These are phyloP conservation scores for Iris pallida DNA, from an alignment of 116 monocot genomes.

Conservation along the genomic window DNA sequence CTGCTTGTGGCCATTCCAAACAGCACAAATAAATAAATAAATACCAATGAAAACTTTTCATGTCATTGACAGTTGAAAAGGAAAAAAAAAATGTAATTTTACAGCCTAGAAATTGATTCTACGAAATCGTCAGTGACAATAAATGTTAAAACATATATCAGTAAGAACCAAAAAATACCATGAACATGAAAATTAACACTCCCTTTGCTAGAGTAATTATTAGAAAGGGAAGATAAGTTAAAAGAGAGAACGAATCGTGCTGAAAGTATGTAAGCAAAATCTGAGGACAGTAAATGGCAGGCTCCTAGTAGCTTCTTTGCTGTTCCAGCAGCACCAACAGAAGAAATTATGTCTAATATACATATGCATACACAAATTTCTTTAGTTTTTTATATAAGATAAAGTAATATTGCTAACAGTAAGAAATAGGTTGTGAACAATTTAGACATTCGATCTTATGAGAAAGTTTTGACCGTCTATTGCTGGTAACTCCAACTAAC, in stretches of 20 bases:
- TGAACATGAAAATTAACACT: background rate
- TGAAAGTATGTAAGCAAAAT: background rate
- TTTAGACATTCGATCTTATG: no score
- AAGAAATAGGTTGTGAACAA: no score
- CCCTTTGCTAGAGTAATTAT: background rate
- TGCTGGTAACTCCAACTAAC: no score
- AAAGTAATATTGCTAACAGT: no score
- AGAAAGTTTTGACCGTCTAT: no score
- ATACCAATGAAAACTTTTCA: background rate
- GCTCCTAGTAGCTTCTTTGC: no score
- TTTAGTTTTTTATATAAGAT: no score
- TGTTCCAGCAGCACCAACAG: no score
- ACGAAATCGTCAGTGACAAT: background rate
- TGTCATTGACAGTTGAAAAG: background rate
- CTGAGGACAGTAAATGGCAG: no score
- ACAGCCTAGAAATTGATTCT: background rate
- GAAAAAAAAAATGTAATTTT: background rate
- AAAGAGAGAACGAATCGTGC: background rate
- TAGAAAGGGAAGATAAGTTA: background rate
- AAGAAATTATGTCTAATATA: no score
- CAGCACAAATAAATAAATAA: background rate
- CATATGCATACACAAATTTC: no score
- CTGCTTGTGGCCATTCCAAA: constrained; percentile 1
- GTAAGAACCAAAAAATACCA: background rate
- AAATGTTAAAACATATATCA: background rate